Conservation (phyloP, 192 early-diverging fungal genomes). For the Thoreauomyces humboldtii region DNA sequence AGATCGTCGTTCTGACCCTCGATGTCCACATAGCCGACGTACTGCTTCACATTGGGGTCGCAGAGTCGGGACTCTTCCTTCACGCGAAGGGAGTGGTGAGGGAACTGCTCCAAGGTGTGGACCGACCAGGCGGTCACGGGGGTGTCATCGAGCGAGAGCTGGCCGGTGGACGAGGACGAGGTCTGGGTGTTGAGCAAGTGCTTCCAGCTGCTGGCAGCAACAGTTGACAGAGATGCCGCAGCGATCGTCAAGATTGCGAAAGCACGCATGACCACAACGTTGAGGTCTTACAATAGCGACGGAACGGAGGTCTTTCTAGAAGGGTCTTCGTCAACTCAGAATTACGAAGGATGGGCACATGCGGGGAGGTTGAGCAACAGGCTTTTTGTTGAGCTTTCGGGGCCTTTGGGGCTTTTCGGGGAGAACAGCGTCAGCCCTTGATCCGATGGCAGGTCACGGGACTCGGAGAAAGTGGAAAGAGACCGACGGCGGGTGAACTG, state of each 20-base stretch:
- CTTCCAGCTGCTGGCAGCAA: constrained; percentile 16
- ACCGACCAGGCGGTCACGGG: constrained; percentile 29
- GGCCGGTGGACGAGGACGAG: not conserved
- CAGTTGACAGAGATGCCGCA: constrained; percentile 12
- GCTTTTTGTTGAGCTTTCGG: too few relatives aligned
- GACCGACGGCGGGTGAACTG: too few relatives aligned
- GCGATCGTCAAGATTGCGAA: constrained; percentile 17
- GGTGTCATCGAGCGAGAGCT: not conserved
- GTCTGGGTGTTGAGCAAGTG: constrained; percentile 11
- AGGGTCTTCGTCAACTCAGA: too few relatives aligned
- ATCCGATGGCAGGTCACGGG: too few relatives aligned
- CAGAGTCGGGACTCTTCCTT: constrained; percentile 62
- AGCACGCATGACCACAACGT: too few relatives aligned
- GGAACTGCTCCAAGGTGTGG: constrained; percentile 32
- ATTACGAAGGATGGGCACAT: too few relatives aligned
- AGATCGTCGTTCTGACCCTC: constrained; percentile 34
- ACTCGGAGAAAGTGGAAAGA: too few relatives aligned
- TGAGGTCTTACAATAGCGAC: too few relatives aligned
- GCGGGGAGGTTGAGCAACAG: too few relatives aligned
- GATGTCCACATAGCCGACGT: constrained; percentile 52
- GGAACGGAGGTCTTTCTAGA: too few relatives aligned
- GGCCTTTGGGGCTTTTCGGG: too few relatives aligned
- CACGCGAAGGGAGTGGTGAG: constrained; percentile 39
- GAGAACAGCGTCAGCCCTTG: too few relatives aligned
- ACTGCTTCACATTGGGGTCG: constrained; percentile 81